Evolutionary conservation across 2,329 filamentous ascomycete species (phyloP), one percentile per base, ranked within the genome.

Genomic region (Calonectria hawksworthii): DNA sequence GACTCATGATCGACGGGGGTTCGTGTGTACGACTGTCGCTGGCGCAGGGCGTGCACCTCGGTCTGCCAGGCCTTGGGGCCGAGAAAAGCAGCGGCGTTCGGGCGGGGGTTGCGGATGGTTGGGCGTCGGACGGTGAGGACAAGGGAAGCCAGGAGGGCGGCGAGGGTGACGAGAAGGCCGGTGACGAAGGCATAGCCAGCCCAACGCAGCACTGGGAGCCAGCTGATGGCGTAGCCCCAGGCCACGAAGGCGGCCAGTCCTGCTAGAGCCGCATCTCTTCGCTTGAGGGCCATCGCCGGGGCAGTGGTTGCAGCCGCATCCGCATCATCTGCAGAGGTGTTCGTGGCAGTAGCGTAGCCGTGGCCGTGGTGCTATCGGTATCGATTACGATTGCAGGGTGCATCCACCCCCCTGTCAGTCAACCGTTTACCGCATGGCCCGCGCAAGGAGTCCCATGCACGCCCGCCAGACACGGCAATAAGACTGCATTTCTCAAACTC

Each of bases 211-310:
- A 92, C 87, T 36, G 96, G 96, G 81, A 96, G 89, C 93, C 94
- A 98, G 87, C 94, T 93, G 79, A 95, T 93, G 74, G 94, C 90
- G 84, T 96, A 93, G 76, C 95, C 94, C 96, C 96, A 99, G 83
- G 95, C 93, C 84, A 98, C 88, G 86, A 98, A 95, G 84, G 89
- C 90, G 85, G 90, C 92, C 84, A 94, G 85, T 84, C 90, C 90
- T 84, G 92, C 92, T 85, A 94, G 85, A 84, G 92, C 89, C 85
- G 93, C 89, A 90, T 96, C 90, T 89, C 91, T 92, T 87, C 92
- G 91, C 89, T 92, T 92, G 87, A 95, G 89, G 89, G 92, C 93
- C 94, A 94, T 92, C 86, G 82, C 83, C 84, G 80, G 77, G 79
- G 79, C 80, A 78, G 79, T 80, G 70, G 77, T 78, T 76, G 77